phyloP scores from a whole-genome alignment of 768 basidiomycete genomes.

The Stropharia rugosoannulata region DNA sequence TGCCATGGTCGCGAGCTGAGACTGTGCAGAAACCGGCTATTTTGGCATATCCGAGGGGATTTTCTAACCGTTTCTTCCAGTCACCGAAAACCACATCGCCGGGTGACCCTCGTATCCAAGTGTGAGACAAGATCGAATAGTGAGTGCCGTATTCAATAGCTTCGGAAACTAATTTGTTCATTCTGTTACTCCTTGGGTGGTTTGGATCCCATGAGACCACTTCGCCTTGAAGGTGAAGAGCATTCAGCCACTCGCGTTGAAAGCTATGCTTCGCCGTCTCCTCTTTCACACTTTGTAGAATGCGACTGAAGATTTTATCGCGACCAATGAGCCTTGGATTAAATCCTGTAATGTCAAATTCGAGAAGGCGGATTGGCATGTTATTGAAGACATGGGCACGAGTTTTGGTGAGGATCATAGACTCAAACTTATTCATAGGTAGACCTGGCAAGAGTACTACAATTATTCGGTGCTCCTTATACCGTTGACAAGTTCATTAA shows the following conservation, averaged over 20 bases:
- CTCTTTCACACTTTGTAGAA: background rate
- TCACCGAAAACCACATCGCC: slow-evolving; percentile 8
- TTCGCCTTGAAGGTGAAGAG: background rate
- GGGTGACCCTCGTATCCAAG: slow-evolving; percentile 9
- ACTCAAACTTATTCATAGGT: background rate
- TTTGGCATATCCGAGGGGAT: slow-evolving; percentile 9
- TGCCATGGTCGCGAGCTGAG: slow-evolving; percentile 1
- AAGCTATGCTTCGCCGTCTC: background rate
- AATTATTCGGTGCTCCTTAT: too few relatives aligned
- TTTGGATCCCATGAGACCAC: background rate
- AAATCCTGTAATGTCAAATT: background rate
- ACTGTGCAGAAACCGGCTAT: slow-evolving; percentile 7
- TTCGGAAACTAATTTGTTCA: background rate
- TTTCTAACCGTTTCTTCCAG: background rate
- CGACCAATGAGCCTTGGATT: background rate
- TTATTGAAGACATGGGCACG: slow-evolving; percentile 5
- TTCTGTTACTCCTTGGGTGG: background rate
- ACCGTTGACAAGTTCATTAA: too few relatives aligned
- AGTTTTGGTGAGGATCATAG: background rate
- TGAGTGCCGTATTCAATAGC: background rate
- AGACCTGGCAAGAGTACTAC: background rate
- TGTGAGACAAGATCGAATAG: slow-evolving; percentile 15
- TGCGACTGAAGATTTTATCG: background rate
- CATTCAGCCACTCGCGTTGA: background rate
- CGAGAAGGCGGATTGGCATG: slow-evolving; percentile 8